Percentiles rank a stretch among this genome's conserved stretches.
phyloP scores from a whole-genome alignment of 1,139 yeast species.

The Cylindricascospora bacillispora region DNA sequence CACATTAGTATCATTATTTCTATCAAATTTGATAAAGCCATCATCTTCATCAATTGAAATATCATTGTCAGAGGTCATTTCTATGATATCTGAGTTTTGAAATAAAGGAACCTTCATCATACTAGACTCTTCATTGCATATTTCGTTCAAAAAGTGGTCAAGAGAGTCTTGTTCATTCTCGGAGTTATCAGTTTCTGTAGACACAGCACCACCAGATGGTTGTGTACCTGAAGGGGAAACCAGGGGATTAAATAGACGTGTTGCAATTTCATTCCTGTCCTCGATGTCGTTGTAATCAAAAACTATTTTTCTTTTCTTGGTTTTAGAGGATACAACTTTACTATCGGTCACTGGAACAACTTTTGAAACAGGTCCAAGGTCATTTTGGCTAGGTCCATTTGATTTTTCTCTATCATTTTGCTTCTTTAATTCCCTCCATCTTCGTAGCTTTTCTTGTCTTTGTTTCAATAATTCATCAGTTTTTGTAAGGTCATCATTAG shows the following conservation, averaged over 20 bases:
- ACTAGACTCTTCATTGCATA: slow-evolving; percentile 5
- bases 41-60: slow-evolving; percentile 7
- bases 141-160: slow-evolving; percentile 21
- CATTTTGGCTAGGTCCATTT: slow-evolving; percentile 4
- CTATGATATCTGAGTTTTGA: slow-evolving; percentile 18
- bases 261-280: slow-evolving; percentile 2
- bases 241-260: slow-evolving; percentile 14
- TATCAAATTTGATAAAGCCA: slow-evolving; percentile 5
- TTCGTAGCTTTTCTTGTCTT: slow-evolving; percentile 27
- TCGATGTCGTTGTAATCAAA: slow-evolving; percentile 11
- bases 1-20: slow-evolving; percentile 1
- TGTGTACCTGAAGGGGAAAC: no score
- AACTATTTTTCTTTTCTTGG: slow-evolving; percentile 26
- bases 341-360: slow-evolving; percentile 14
- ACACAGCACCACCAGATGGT: no score
- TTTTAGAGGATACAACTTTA: slow-evolving; percentile 33
- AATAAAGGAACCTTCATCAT: no score
- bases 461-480: no score
- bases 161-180: slow-evolving; percentile 14
- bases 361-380: no score
- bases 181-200: not conserved
- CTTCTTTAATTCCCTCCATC: slow-evolving; percentile 29
- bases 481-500: no score
- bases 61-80: slow-evolving; percentile 9
- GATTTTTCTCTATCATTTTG: slow-evolving; percentile 15